These are phyloP conservation scores for Venturia oleaginea DNA, from an alignment of 2,329 filamentous ascomycete genomes.

Conservation along the genomic window DNA sequence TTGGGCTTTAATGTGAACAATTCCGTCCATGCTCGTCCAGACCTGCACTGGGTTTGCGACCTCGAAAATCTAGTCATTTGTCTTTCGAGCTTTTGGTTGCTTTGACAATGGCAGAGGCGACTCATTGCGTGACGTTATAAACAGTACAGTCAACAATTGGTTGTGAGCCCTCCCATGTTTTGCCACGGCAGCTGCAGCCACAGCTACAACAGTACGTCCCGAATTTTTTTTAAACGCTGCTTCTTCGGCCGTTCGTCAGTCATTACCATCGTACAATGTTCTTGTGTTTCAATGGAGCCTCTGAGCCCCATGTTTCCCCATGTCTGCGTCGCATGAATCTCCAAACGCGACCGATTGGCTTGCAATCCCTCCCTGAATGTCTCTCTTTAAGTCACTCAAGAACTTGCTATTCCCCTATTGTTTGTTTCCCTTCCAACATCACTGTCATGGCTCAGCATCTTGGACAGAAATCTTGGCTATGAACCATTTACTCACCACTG, in stretches of 20 bases:
- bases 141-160: background rate
- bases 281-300: background rate
- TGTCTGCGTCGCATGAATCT: background rate
- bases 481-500: background rate
- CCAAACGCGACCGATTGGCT: background rate
- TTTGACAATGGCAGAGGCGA: background rate
- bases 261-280: background rate
- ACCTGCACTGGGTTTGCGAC: background rate
- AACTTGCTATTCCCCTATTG: background rate
- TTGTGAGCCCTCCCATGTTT: background rate
- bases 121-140: background rate
- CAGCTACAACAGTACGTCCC: background rate
- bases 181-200: background rate
- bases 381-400: background rate
- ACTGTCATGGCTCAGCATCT: background rate
- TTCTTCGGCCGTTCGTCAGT: background rate
- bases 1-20: background rate
- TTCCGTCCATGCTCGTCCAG: background rate
- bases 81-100: background rate
- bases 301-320: background rate
- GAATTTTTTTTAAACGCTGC: background rate
- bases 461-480: background rate
- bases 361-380: background rate
- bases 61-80: too few species aligned
- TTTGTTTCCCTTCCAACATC: background rate